phyloP scores from a whole-genome alignment of 306 rosid species.

The Sicyos edulis region DNA sequence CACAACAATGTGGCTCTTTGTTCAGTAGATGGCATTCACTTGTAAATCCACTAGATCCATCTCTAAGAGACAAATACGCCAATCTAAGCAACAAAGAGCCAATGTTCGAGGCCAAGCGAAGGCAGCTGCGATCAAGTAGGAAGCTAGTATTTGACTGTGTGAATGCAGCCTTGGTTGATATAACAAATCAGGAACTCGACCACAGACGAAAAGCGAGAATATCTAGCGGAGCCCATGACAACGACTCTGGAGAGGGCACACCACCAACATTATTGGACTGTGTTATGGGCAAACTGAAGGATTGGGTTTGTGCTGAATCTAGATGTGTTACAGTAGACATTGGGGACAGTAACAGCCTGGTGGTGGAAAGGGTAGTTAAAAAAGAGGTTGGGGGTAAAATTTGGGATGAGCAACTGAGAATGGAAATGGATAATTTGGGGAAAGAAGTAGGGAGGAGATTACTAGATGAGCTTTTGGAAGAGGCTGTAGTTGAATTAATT shows the following conservation, averaged over 20 bases:
- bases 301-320: constrained; percentile 50
- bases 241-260: constrained; percentile 31
- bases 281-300: constrained; percentile 62
- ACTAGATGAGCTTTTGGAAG: constrained; percentile 72
- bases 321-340: constrained; percentile 45
- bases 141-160: constrained; percentile 84
- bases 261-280: constrained; percentile 44
- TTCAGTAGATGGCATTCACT: constrained; percentile 54
- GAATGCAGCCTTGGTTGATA: constrained; percentile 51
- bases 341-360: constrained; percentile 64
- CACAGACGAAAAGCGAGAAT: constrained; percentile 24
- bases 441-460: constrained; percentile 57
- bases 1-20: constrained; percentile 27
- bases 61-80: constrained; percentile 68
- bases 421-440: constrained; percentile 61
- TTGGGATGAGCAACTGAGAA: constrained; percentile 53
- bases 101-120: constrained; percentile 59
- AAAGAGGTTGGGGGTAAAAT: constrained; percentile 57
- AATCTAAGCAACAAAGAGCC: constrained; percentile 41
- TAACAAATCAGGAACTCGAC: constrained; percentile 37
- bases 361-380: constrained; percentile 61
- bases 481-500: constrained; percentile 50
- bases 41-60: constrained; percentile 71
- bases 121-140: constrained; percentile 62
- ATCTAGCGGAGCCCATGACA: constrained; percentile 31